phyloP scores from a whole-genome alignment of 768 basidiomycete genomes.

The Phylloporus arenicola region DNA sequence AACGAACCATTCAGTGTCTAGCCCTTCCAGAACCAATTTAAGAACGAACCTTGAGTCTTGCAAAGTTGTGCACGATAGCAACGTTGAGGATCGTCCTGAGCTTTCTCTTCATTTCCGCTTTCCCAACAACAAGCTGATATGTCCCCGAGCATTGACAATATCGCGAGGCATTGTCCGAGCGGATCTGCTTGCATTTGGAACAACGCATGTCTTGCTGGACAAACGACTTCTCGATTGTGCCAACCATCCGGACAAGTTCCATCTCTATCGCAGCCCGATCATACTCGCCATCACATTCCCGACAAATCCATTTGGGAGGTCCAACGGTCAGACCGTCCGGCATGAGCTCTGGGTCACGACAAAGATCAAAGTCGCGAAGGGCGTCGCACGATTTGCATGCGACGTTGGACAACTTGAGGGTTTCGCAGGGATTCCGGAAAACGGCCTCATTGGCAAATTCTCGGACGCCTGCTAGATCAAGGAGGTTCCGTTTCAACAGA shows the following conservation, averaged over 20 bases:
- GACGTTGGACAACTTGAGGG: conserved; percentile 77
- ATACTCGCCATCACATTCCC: conserved; percentile 76
- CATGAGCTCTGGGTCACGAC: conserved; percentile 81
- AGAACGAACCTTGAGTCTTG: conserved; percentile 55
- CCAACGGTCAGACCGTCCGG: conserved; percentile 47
- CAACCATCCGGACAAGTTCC: conserved; percentile 71
- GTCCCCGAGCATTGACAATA: conserved; percentile 87
- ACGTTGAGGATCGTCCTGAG: conserved; percentile 82
- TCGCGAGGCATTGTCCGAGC: conserved; percentile 78
- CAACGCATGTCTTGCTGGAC: conserved; percentile 90
- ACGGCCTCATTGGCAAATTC: conserved; percentile 83
- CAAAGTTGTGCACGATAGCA: conserved; percentile 65
- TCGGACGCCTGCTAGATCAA: conserved; percentile 80
- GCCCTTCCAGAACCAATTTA: background rate
- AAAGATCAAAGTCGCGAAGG: conserved; percentile 91
- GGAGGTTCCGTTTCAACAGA: conserved; percentile 79
- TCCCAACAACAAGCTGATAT: conserved; percentile 68
- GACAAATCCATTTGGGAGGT: conserved; percentile 61
- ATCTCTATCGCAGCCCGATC: conserved; percentile 87
- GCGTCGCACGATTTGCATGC: conserved; percentile 84
- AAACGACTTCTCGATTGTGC: conserved; percentile 64
- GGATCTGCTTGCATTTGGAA: conserved; percentile 84
- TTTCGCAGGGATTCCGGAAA: conserved; percentile 90
- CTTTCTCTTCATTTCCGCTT: conserved; percentile 64
- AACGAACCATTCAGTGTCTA: background rate